Conservation (phyloP, 176 grass and related monocot species). For the Triticum monococcum region DNA sequence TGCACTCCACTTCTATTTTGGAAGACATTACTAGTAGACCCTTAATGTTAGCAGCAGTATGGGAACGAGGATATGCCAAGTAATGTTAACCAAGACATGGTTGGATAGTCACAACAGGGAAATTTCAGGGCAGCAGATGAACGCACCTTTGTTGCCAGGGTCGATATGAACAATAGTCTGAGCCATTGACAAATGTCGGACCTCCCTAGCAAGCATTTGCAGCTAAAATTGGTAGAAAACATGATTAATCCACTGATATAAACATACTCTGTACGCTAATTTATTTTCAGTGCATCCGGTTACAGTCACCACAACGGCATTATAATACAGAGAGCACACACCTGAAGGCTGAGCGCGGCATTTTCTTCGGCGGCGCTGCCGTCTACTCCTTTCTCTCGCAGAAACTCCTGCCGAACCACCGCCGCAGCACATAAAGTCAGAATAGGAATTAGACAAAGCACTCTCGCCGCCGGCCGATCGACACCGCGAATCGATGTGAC, state of each 20-base stretch:
- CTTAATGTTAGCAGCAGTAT: neutral
- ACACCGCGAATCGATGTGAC: neutral
- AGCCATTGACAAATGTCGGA: slow-evolving; percentile 25
- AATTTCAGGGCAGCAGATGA: neutral
- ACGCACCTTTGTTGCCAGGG: slow-evolving; percentile 49
- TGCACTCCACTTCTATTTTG: neutral
- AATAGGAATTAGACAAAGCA: neutral
- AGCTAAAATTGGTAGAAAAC: slow-evolving; percentile 26
- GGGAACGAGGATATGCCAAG: neutral
- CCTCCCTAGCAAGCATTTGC: slow-evolving; percentile 2
- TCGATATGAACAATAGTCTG: slow-evolving; percentile 38
- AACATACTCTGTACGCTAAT: neutral
- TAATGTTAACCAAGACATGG: neutral
- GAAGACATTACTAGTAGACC: neutral
- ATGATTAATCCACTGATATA: neutral
- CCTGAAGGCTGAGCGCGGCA: neutral
- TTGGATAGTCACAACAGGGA: neutral
- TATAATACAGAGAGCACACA: neutral
- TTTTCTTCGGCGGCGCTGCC: neutral
- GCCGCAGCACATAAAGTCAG: neutral
- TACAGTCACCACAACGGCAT: neutral
- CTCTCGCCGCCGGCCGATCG: neutral
- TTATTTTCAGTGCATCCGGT: neutral
- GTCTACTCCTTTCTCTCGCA: slow-evolving; percentile 6
- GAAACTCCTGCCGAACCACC: too few species aligned